These are phyloP conservation scores for Backusella australiensis DNA, from an alignment of 192 early-diverging fungal genomes.

Conservation along the genomic window DNA sequence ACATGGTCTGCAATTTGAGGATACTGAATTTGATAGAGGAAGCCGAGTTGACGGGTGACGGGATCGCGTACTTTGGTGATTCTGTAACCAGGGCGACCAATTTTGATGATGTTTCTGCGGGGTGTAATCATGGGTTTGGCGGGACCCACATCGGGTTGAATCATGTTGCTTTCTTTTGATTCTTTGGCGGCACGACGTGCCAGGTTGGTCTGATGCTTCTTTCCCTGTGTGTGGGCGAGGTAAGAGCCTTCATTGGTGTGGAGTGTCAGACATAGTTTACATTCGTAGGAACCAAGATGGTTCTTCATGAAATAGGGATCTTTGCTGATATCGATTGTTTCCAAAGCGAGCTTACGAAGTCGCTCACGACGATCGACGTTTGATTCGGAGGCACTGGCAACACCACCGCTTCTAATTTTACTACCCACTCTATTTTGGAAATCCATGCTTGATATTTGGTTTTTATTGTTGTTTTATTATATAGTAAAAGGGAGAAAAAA, in stretches of 20 bases:
- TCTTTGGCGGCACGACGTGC: constrained; percentile 87
- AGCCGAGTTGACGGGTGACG: constrained; percentile 78
- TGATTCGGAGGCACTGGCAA: constrained; percentile 77
- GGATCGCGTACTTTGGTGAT: constrained; percentile 92
- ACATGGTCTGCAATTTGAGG: constrained; percentile 86
- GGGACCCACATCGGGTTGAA: constrained; percentile 43
- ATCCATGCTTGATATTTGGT: constrained; percentile 45
- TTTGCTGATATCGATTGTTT: constrained; percentile 93
- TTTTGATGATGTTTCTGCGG: constrained; percentile 84
- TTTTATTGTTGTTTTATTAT: background rate
- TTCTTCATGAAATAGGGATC: constrained; percentile 99
- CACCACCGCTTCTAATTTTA: constrained; percentile 87
- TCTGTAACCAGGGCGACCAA: constrained; percentile 94
- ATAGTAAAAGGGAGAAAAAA: constrained; percentile 6
- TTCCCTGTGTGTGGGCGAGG: constrained; percentile 96
- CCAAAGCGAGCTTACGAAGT: constrained; percentile 90
- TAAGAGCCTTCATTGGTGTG: constrained; percentile 95
- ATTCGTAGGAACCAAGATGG: constrained; percentile 79
- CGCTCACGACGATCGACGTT: constrained; percentile 94
- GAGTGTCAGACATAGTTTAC: constrained; percentile 80
- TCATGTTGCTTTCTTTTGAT: constrained; percentile 57
- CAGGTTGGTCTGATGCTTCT: constrained; percentile 96
- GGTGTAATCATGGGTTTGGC: constrained; percentile 43
- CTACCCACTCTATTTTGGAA: constrained; percentile 89
- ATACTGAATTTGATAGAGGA: constrained; percentile 93